phyloP scores from a whole-genome alignment of 768 basidiomycete genomes.

The Nidularia pulvinata region DNA sequence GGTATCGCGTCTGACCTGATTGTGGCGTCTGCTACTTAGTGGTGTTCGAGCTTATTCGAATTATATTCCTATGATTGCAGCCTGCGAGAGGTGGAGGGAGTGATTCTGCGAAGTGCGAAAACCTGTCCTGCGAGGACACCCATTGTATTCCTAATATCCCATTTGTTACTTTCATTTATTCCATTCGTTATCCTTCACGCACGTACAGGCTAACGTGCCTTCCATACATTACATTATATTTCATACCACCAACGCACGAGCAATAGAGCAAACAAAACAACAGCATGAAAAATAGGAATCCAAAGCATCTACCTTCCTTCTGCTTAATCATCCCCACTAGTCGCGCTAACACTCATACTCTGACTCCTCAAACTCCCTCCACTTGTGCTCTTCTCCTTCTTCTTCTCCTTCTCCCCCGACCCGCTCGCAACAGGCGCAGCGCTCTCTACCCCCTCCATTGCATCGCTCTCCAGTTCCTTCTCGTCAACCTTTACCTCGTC shows the following conservation, averaged over 20 bases:
- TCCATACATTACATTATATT: not conserved
- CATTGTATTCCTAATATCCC: not conserved
- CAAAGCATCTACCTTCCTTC: slow-evolving; percentile 5
- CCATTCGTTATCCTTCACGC: not conserved
- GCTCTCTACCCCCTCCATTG: slow-evolving; percentile 74
- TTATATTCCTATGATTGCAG: slow-evolving; percentile 59
- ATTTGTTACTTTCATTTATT: not conserved
- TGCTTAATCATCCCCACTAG: slow-evolving; percentile 51
- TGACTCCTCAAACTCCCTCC: slow-evolving; percentile 46
- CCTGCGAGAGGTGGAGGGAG: not conserved
- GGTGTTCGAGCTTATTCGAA: slow-evolving; percentile 66
- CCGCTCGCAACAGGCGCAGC: slow-evolving; percentile 20
- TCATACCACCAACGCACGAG: not conserved
- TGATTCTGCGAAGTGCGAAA: not conserved
- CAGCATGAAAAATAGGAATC: not conserved
- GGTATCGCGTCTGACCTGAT: not conserved
- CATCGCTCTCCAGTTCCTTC: slow-evolving; percentile 80
- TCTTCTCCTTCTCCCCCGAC: slow-evolving; percentile 25
- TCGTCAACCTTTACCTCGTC: slow-evolving; percentile 85
- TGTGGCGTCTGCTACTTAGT: slow-evolving; percentile 36
- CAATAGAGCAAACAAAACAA: not conserved
- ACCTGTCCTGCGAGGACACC: no score
- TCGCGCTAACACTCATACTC: slow-evolving; percentile 62
- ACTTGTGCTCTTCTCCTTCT: slow-evolving; percentile 28
- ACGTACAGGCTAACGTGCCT: not conserved